Conservation (phyloP, 192 early-diverging fungal species). For the Backusella tarrabulga region DNA sequence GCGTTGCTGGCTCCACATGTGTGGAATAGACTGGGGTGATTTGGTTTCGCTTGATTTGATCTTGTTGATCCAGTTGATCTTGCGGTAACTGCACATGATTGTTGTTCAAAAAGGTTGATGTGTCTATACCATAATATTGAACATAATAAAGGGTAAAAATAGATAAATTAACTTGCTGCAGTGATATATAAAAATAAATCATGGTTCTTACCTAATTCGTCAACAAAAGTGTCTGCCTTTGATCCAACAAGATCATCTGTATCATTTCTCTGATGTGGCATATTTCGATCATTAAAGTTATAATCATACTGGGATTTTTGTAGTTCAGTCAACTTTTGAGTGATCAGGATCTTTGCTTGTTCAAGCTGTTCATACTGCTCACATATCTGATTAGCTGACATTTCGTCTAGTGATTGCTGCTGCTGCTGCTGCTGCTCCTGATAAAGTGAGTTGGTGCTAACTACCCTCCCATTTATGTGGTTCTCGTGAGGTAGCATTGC, state of each 20-base stretch:
- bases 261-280: not conserved
- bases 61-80: not conserved
- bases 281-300: not conserved
- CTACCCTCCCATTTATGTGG: not conserved
- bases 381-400: slow-evolving; percentile 26
- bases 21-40: not conserved
- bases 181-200: not conserved
- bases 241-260: not conserved
- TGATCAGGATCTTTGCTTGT: slow-evolving; percentile 30
- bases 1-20: slow-evolving; percentile 20
- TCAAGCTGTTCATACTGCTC: slow-evolving; percentile 36
- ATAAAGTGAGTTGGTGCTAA: not conserved
- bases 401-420: not conserved
- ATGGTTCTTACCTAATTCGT: not conserved
- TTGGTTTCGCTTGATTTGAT: not conserved
- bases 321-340: slow-evolving; percentile 25
- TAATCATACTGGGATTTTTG: slow-evolving; percentile 18
- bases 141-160: not conserved
- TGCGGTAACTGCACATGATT: not conserved
- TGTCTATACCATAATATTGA: not conserved
- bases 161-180: not conserved
- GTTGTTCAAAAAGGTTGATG: not conserved
- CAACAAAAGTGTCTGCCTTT: not conserved
- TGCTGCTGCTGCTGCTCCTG: not conserved
- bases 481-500: slow-evolving; percentile 49